Percentiles rank a stretch among this genome's conserved stretches.
These are phyloP conservation scores for Pyrenophora tritici-repentis DNA, from an alignment of 2,329 filamentous ascomycete species.

Conservation along the genomic window DNA sequence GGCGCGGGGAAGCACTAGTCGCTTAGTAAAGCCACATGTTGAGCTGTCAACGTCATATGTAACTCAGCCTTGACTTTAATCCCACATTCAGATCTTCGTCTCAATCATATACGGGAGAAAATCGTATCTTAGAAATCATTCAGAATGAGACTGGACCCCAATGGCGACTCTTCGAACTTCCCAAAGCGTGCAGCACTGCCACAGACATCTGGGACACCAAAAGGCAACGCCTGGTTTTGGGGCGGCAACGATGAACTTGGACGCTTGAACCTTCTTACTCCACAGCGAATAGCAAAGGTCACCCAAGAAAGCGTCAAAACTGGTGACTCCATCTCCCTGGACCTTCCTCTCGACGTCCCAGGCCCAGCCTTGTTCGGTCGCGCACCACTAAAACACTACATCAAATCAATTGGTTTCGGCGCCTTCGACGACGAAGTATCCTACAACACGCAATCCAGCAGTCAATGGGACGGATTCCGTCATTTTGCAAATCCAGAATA, in stretches of 20 bases:
- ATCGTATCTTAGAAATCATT: too few relatives aligned
- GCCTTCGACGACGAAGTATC: slow-evolving; percentile 37
- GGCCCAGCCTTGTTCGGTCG: slow-evolving; percentile 61
- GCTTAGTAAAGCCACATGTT: too few relatives aligned
- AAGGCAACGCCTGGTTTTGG: slow-evolving; percentile 33
- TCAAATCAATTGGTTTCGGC: slow-evolving; percentile 21
- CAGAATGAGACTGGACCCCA: too few relatives aligned
- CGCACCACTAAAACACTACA: slow-evolving; percentile 55
- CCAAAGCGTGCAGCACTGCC: slow-evolving; percentile 28
- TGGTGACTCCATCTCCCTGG: slow-evolving; percentile 60
- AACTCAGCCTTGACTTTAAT: too few relatives aligned
- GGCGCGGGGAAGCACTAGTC: too few relatives aligned
- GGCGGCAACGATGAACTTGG: slow-evolving; percentile 52
- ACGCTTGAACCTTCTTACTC: slow-evolving; percentile 64
- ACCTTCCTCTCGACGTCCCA: slow-evolving; percentile 63
- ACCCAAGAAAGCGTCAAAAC: slow-evolving; percentile 58
- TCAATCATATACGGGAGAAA: too few relatives aligned
- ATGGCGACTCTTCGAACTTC: too few relatives aligned
- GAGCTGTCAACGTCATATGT: too few relatives aligned
- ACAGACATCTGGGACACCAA: slow-evolving; percentile 27
- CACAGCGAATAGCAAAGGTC: slow-evolving; percentile 58
- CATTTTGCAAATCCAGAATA: slow-evolving; percentile 41
- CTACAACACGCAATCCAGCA: slow-evolving; percentile 43
- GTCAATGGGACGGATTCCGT: slow-evolving; percentile 46
- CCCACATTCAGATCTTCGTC: too few relatives aligned